phyloP scores from a whole-genome alignment of 345 rosid genomes.

The Durio zibethinus region DNA sequence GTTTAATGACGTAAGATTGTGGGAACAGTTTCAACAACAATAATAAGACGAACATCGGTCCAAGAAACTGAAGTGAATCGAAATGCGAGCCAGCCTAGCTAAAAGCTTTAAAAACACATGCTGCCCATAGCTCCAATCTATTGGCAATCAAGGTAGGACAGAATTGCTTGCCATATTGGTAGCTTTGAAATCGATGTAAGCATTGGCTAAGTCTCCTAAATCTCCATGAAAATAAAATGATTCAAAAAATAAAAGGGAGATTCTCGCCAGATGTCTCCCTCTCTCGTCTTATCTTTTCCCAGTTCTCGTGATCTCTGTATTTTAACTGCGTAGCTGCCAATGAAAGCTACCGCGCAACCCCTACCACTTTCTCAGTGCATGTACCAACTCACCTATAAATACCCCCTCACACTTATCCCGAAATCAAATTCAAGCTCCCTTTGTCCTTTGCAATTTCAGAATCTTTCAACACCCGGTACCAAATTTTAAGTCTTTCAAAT shows the following conservation, averaged over 20 bases:
- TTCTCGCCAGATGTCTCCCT: constrained; percentile 13
- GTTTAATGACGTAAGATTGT: background rate
- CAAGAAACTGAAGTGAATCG: background rate
- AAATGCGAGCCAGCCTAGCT: constrained; percentile 1
- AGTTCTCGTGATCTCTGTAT: constrained; percentile 14
- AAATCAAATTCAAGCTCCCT: background rate
- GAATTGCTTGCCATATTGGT: constrained; percentile 8
- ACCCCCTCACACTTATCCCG: background rate
- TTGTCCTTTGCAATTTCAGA: background rate
- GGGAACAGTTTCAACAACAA: background rate
- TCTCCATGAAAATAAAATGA: background rate
- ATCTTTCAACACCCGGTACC: background rate
- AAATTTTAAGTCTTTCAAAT: constrained; percentile 1
- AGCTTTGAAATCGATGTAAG: constrained; percentile 5
- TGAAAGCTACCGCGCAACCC: constrained; percentile 22
- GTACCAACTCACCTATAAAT: constrained; percentile 6
- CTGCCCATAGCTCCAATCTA: constrained; percentile 10
- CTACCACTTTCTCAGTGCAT: constrained; percentile 20
- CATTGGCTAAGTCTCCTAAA: background rate
- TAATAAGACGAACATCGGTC: background rate
- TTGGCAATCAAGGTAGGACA: background rate
- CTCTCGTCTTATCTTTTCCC: constrained; percentile 9
- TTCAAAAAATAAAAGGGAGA: background rate
- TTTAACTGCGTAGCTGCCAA: constrained; percentile 9
- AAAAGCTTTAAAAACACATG: constrained; percentile 10